phyloP scores from a whole-genome alignment of 2,329 filamentous ascomycete species.

The Chalara sp. region DNA sequence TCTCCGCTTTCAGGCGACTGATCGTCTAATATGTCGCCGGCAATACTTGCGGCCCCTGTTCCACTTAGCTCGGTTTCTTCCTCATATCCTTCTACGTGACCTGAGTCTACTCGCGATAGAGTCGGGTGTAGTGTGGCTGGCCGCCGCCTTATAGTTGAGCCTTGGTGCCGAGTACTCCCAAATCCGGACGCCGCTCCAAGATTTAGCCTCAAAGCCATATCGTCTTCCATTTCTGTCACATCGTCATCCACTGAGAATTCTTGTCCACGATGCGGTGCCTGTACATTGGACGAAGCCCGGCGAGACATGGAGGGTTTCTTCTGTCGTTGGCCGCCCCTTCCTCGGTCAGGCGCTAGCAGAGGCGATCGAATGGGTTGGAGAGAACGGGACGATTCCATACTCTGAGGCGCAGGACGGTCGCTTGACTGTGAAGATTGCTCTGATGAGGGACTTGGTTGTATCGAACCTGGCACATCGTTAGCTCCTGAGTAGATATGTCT shows the following conservation, averaged over 20 bases:
- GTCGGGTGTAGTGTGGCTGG: slow-evolving; percentile 36
- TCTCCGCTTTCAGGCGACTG: slow-evolving; percentile 11
- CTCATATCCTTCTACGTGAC: slow-evolving; percentile 36
- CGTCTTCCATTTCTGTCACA: slow-evolving; percentile 69
- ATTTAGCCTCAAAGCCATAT: slow-evolving; percentile 43
- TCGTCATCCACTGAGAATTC: slow-evolving; percentile 92
- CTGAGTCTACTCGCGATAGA: slow-evolving; percentile 41
- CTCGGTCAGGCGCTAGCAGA: slow-evolving; percentile 26
- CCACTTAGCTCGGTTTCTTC: slow-evolving; percentile 15
- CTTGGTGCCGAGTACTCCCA: slow-evolving; percentile 37
- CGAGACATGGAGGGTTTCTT: slow-evolving; percentile 65
- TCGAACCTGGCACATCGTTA: slow-evolving; percentile 18
- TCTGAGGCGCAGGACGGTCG: slow-evolving; percentile 21
- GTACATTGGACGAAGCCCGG: slow-evolving; percentile 63
- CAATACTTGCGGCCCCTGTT: slow-evolving; percentile 11
- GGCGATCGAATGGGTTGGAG: slow-evolving; percentile 22
- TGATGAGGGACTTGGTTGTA: slow-evolving; percentile 10
- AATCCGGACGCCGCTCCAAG: slow-evolving; percentile 25
- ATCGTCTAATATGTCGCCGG: slow-evolving; percentile 9
- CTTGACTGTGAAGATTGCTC: slow-evolving; percentile 1
- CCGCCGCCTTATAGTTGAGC: slow-evolving; percentile 42
- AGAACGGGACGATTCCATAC: slow-evolving; percentile 24
- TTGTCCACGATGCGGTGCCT: slow-evolving; percentile 72
- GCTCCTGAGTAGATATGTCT: not conserved
- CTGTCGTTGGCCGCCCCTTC: slow-evolving; percentile 27